These are phyloP conservation scores for Ophiocordyceps camponoti-floridani DNA, from an alignment of 2,329 filamentous ascomycete species.

Conservation along the genomic window DNA sequence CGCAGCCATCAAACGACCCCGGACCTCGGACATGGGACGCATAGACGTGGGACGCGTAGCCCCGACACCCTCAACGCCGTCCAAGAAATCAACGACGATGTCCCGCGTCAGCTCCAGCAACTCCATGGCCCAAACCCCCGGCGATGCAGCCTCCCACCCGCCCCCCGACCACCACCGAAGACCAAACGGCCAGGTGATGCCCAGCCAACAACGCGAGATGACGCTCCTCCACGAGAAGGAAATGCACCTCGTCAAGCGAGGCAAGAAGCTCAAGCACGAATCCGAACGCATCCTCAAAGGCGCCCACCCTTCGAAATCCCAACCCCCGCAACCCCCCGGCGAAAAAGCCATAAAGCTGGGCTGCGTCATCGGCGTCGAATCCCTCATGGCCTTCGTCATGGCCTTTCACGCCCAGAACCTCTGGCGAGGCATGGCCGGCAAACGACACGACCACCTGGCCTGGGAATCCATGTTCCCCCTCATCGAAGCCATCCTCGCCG, in stretches of 20 bases:
- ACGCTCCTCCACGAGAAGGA: constrained; percentile 19
- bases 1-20: constrained; percentile 24
- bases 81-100: constrained; percentile 32
- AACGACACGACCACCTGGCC: constrained; percentile 18
- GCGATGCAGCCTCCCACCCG: constrained; percentile 19
- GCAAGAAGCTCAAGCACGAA: constrained; percentile 32
- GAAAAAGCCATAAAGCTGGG: too few species aligned
- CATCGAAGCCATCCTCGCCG: constrained; percentile 19
- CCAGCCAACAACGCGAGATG: constrained; percentile 12
- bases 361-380: constrained; percentile 26
- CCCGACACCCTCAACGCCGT: constrained; percentile 29
- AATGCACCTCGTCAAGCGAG: constrained; percentile 22
- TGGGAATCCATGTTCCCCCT: constrained; percentile 29
- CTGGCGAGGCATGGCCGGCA: constrained; percentile 23
- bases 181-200: constrained; percentile 14
- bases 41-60: constrained; percentile 13
- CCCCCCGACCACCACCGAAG: constrained; percentile 11
- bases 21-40: constrained; percentile 26
- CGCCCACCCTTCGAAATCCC: constrained; percentile 5
- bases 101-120: constrained; percentile 34
- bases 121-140: constrained; percentile 32
- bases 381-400: constrained; percentile 33
- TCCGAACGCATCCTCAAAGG: neutral
- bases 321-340: constrained; percentile 14
- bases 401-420: constrained; percentile 32